phyloP scores from a whole-genome alignment of 1,139 yeast genomes.

The Pneumocystis canis region DNA sequence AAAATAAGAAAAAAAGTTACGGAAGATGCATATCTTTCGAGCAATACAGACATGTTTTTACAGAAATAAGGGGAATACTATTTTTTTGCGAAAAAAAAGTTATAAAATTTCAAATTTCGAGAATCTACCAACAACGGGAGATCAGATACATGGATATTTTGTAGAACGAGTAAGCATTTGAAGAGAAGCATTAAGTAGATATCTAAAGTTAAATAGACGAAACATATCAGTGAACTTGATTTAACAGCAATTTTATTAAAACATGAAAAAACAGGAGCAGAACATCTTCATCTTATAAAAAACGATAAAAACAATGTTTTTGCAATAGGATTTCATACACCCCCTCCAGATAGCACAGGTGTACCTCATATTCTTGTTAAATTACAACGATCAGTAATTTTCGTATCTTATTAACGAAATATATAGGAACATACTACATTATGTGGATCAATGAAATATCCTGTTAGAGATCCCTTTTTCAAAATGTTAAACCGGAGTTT shows the following conservation, averaged over 20 bases:
- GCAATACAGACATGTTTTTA: not conserved
- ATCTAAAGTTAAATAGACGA: slow-evolving; percentile 26
- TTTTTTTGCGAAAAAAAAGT: not conserved
- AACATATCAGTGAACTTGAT: slow-evolving; percentile 67
- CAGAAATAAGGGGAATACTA: not conserved
- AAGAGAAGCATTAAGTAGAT: no score
- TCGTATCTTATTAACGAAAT: not conserved
- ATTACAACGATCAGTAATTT: slow-evolving; percentile 22
- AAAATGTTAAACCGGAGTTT: slow-evolving; percentile 82
- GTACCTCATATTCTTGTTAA: slow-evolving; percentile 67
- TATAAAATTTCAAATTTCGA: not conserved
- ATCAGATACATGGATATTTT: not conserved
- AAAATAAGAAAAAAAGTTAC: not conserved
- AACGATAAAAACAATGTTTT: slow-evolving; percentile 77
- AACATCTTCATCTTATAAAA: slow-evolving; percentile 73
- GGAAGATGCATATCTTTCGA: not conserved
- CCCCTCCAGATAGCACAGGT: slow-evolving; percentile 87
- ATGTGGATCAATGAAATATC: slow-evolving; percentile 82
- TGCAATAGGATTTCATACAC: slow-evolving; percentile 79
- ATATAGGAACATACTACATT: slow-evolving; percentile 61
- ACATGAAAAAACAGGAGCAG: slow-evolving; percentile 57
- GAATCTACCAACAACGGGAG: not conserved
- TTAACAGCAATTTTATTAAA: slow-evolving; percentile 59
- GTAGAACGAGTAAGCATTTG: not conserved
- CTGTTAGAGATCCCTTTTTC: slow-evolving; percentile 93